Evolutionary conservation across 352 stramenopile species (phyloP).

Genomic region (Phytophthora hibernalis): DNA sequence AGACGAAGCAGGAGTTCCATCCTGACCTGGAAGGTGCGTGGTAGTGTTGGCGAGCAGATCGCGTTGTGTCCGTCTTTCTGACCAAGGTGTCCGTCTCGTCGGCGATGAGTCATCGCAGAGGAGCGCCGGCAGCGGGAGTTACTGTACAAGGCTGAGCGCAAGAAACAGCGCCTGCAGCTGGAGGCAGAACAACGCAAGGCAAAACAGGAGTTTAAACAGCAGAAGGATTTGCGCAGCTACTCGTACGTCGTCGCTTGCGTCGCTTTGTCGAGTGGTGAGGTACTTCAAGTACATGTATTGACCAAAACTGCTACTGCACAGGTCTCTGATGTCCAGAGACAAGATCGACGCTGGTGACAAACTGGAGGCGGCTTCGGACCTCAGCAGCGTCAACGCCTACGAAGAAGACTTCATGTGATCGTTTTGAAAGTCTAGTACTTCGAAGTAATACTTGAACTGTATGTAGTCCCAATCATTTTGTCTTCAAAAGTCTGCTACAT

Average conservation of each 20-base stretch:
- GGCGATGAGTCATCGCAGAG: constrained; percentile 67
- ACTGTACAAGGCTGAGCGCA: constrained; percentile 76
- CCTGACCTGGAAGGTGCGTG: constrained; percentile 78
- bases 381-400: constrained; percentile 76
- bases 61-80: constrained; percentile 11
- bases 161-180: constrained; percentile 68
- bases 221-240: constrained; percentile 82
- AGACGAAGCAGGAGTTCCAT: constrained; percentile 81
- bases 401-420: constrained; percentile 85
- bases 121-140: constrained; percentile 68
- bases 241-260: constrained; percentile 48
- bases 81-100: constrained; percentile 43
- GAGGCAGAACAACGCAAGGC: constrained; percentile 59
- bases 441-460: too few species aligned
- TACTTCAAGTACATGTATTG: too few species aligned
- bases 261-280: not conserved
- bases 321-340: constrained; percentile 66
- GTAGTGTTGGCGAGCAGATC: constrained; percentile 1
- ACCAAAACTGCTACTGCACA: constrained; percentile 23
- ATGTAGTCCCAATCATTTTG: not conserved
- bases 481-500: not conserved
- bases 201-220: constrained; percentile 68
- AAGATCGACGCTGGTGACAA: constrained; percentile 65
- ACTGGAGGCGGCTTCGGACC: constrained; percentile 53
- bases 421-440: too few species aligned